Evolutionary conservation across 176 grass and related monocot genomes (phyloP), one percentile per base, ranked within the genome.

Genomic region (Luzula sylvatica): DNA sequence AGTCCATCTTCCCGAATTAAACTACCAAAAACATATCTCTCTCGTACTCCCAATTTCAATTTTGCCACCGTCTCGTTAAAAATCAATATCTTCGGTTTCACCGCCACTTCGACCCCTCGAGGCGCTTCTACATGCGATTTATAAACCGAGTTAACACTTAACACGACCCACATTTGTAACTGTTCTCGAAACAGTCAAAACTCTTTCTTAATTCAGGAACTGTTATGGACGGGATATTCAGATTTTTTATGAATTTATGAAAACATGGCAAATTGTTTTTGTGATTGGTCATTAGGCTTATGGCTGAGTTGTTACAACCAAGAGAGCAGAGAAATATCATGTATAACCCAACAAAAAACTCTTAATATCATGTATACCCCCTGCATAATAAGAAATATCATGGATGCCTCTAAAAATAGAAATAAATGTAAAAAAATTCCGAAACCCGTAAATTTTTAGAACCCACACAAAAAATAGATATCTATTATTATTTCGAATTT

Each of bases 241-340:
- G 72, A 61, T 90, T 74, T 49, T 86, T 12, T 53, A 84, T 67
- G 1, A 58, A 70, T 58, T 69, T 82, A 0, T 53, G 71, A 0
- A 30, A 24, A 19, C 56, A 61, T 46, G 71, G 59, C 44, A 84
- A 98, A 17, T 66, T 56, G 3, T 30, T 75, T 3, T 50, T 53
- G 19, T 80, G 77, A 16, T 63, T 77, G 35, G 74, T 27, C 67
- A 98, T 74, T 42, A 66, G 61, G 61, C 74, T 79, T 50, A 90
- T 77, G 3, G 74, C 85, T 0, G 81, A 80, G 60, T 44, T 77
- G 57, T 96, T 96, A 65, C 89, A 86, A 26, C 85, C 85, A 84
- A 96, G 78, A 46, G 81, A 80, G 58, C 85, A 98, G 45, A 98
- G 74, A 69, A 98, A 98, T n/a, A n/a, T n/a, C n/a, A n/a, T n/a